Base-by-base conservation (phyloP, 345 rosid species). In the Conringia planisiliqua region DNA sequence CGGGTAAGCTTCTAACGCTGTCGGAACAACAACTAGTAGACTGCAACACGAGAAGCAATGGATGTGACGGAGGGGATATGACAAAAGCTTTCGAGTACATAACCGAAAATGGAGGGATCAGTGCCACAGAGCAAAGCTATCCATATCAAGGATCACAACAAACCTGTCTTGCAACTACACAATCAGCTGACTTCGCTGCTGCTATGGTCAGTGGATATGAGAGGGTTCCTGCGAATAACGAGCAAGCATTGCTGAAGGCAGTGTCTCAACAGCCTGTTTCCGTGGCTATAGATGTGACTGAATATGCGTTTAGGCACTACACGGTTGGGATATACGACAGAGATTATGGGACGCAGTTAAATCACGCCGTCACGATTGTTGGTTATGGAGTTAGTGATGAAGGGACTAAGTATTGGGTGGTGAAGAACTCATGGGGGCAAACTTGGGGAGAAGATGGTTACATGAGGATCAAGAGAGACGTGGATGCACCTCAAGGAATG, bases 1-100 rank as follows among this genome's bases (percentile, higher is more conserved):
- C 78, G 1, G 86, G 85, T 0, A 24, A 55, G 9, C 71, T 86
- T 6, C 16, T 79, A 3, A 58, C 72, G 0, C 36, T 90, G n/a
- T 88, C 93, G 0, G 92, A 85, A 65, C 94, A 90, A 67, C 85
- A 90, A 68, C 77, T 90, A 9, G 67, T 88, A n/a, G 89, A 88
- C 7, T 88, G 90, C 42, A 73, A 46, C 55, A 30, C 2, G 44
- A n/a, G 5, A 79, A 81, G 7, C 36, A 77, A 7, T 2, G 94
- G 91, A 61, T 89, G 88, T 38, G 2, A 16, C 0, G 85, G 87
- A 18, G 81, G 81, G 2, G 68, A 16, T 2, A 55, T 71, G 85
- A 74, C 76, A 3, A 26, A 70, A 16, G 86, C 89, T 11, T 81
- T 85, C 11, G 65, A 75, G 10, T 81, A 76, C 27, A 72, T 82